phyloP scores from a whole-genome alignment of 164 flowering plant genomes.

The Santalum album region DNA sequence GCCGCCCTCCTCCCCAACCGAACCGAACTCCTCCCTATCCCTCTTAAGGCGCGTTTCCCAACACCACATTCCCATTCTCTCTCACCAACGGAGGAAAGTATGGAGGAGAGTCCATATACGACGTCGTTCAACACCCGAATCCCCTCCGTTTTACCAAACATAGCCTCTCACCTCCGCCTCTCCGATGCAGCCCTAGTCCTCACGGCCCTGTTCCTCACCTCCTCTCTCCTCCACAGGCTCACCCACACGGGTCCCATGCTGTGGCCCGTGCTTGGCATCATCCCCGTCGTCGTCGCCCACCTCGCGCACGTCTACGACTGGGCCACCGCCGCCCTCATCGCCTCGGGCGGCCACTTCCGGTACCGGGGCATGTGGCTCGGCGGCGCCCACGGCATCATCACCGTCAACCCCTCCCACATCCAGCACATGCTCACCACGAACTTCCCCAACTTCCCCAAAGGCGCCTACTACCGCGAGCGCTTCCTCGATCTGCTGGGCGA shows the following conservation, averaged over 20 bases:
- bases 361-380: slow-evolving; percentile 45
- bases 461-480: slow-evolving; percentile 45
- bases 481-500: slow-evolving; percentile 58
- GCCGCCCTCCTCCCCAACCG: too few relatives aligned
- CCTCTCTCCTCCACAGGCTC: slow-evolving; percentile 26
- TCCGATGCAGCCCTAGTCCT: slow-evolving; percentile 34
- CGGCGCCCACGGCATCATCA: slow-evolving; percentile 34
- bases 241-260: slow-evolving; percentile 51
- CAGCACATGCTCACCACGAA: slow-evolving; percentile 70
- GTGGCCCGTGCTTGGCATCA: slow-evolving; percentile 64
- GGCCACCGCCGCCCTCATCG: slow-evolving; percentile 26
- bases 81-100: too few relatives aligned
- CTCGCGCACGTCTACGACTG: slow-evolving; percentile 28
- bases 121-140: too few relatives aligned
- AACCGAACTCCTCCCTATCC: too few relatives aligned
- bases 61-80: too few relatives aligned
- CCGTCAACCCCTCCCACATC: slow-evolving; percentile 48
- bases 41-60: too few relatives aligned
- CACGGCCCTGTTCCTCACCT: slow-evolving; percentile 36
- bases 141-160: too few relatives aligned
- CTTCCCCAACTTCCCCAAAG: slow-evolving; percentile 77
- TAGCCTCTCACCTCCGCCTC: slow-evolving; percentile 9
- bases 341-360: slow-evolving; percentile 36
- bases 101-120: too few relatives aligned
- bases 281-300: slow-evolving; percentile 37